phyloP scores from a whole-genome alignment of 352 stramenopile species.

The Phytophthora uliginosa region DNA sequence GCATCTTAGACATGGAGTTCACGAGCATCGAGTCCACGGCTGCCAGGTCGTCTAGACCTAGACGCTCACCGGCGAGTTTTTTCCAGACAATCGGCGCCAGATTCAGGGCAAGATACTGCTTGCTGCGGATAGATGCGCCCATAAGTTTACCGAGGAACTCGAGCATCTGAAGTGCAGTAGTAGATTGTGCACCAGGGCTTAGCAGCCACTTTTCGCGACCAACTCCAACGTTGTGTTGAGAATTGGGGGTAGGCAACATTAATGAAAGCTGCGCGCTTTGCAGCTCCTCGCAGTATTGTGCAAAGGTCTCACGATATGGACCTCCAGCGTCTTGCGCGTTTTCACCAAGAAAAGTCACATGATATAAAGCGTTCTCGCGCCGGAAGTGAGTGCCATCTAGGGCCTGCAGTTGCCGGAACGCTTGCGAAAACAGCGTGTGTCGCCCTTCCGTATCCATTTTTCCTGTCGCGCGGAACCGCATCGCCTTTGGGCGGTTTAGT shows the following conservation, averaged over 20 bases:
- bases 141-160: conserved; percentile 95
- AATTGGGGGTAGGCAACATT: conserved; percentile 92
- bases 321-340: conserved; percentile 88
- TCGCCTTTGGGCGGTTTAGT: conserved; percentile 87
- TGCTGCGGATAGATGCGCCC: conserved; percentile 87
- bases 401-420: conserved; percentile 82
- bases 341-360: conserved; percentile 89
- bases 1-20: conserved; percentile 90
- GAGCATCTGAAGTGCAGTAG: conserved; percentile 81
- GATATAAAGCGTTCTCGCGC: conserved; percentile 79
- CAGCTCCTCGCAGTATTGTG: conserved; percentile 83
- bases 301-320: conserved; percentile 89
- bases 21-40: conserved; percentile 89
- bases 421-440: conserved; percentile 86
- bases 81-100: conserved; percentile 94
- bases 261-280: conserved; percentile 89
- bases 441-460: conserved; percentile 71
- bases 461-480: conserved; percentile 72
- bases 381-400: conserved; percentile 77
- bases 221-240: conserved; percentile 88
- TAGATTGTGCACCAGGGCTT: conserved; percentile 76
- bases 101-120: conserved; percentile 91
- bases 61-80: conserved; percentile 76
- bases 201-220: conserved; percentile 93
- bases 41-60: conserved; percentile 85